Evolutionary conservation across 2,329 filamentous ascomycete genomes (phyloP), one percentile per base, ranked within the genome.

Genomic region (Xylariaceae sp.): DNA sequence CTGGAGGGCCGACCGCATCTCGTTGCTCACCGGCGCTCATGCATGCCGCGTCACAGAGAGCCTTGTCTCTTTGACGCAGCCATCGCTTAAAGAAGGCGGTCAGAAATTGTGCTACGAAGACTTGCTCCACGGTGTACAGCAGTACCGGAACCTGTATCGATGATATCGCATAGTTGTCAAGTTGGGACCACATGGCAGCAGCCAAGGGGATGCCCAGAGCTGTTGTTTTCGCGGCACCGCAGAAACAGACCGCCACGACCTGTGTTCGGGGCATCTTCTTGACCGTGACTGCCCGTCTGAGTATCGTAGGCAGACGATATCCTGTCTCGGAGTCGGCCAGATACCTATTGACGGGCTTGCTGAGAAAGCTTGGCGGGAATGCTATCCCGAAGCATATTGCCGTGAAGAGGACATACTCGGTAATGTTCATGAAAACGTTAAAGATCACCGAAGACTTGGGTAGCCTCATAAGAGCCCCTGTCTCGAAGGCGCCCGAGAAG

Each of bases 151-250:
- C 73, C 50, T 79, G 72, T 29, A 81, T 68, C 44, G 72, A 74
- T 1, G 72, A 67, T 39, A 72, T 64, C 14, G 72, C 67, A 24
- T 72, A 57, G 27, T 72, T 57, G 42, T 70, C 66, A 8, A 75
- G 57, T 11, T 70, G 64, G 11, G 63, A 60, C 64, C 78, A 86
- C 73, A 86, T 84, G 38, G 80, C 73, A 19, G 75, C 73, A 32
- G 75, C 68, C 18, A 86, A 53, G 0, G 81, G 81, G 6, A 86
- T 80, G 0, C 80, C 80, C 37, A 86, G 64, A 3, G 75, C 77
- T 2, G 80, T 79, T 3, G 80, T 83, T 57, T 87, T 87, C 11
- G 80, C 80, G 0, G 81, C 79, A 17, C 76, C 78, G 47, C 80
- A 84, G 55, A 85, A 85, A 45, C 80, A 84, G 11, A 83, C 73